Percentiles rank a stretch among this genome's conserved stretches.
Conservation (phyloP, 1,139 yeast genomes). For the Kodamaea ohmeri region DNA sequence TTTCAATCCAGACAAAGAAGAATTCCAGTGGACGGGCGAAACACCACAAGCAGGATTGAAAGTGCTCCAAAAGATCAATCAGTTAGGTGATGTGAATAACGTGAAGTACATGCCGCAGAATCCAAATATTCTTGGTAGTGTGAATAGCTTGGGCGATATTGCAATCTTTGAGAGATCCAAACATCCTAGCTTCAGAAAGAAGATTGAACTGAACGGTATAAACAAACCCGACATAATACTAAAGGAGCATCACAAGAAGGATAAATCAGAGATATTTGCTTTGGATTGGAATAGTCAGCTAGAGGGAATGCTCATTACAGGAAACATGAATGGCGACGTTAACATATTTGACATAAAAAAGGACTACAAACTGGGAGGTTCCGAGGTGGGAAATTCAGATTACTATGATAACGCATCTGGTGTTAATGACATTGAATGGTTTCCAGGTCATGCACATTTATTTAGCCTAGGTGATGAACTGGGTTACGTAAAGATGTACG, state of each 20-base stretch:
- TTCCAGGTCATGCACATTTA: constrained; percentile 55
- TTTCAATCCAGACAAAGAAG: constrained; percentile 40
- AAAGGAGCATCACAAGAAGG: constrained; percentile 10
- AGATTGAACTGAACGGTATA: constrained; percentile 25
- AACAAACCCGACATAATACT: constrained; percentile 33
- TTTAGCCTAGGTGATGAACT: constrained; percentile 59
- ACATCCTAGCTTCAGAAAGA: constrained; percentile 41
- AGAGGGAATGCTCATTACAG: constrained; percentile 37
- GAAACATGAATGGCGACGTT: constrained; percentile 36
- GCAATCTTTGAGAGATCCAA: constrained; percentile 52
- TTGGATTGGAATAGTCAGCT: constrained; percentile 44
- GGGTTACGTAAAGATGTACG: constrained; percentile 48
- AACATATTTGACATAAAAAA: constrained; percentile 34
- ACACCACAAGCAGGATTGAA: constrained; percentile 15
- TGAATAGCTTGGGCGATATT: constrained; percentile 40
- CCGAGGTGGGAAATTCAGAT: constrained; percentile 6
- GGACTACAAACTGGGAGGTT: constrained; percentile 15
- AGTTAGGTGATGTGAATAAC: constrained; percentile 45
- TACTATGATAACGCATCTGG: constrained; percentile 29
- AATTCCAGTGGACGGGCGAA: constrained; percentile 33
- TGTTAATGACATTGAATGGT: constrained; percentile 63
- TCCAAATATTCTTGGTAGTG: constrained; percentile 43
- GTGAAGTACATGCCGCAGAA: constrained; percentile 43
- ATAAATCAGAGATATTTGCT: constrained; percentile 35
- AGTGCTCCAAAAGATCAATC: constrained; percentile 41